Evolutionary conservation across 345 rosid genomes (phyloP), one percentile per base, ranked within the genome.

Genomic region (Kandelia obovata): DNA sequence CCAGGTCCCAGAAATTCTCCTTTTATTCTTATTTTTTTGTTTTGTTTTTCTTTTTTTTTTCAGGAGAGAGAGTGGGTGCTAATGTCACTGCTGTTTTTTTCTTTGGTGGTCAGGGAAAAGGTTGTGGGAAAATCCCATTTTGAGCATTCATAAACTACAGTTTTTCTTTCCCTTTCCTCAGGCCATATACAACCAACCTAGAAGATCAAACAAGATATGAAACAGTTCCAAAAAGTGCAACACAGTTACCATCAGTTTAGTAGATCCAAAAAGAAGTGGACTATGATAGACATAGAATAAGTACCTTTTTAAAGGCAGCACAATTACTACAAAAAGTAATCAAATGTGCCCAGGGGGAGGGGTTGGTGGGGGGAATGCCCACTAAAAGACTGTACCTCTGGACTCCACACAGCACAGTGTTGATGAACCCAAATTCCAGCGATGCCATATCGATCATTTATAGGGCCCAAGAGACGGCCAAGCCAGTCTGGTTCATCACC

Each of bases 401-500:
- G 98, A 86, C 98, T 94, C 97, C 97, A 94, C 35, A 94, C 97
- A 21, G 98, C 97, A 73, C 98, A 94, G 55, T 88, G 83, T 82
- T 89, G 98, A 83, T 91, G 98, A 83, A 91, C 98, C 98, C 98
- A 94, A 52, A 88, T 94, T 79, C 97, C 87, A 79, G 98, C 92
- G 80, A 94, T 91, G 68, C 98, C 98, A 82, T 89, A 80, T 16
- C 96, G 96, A 72, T 94, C 98, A 66, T 91, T 91, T 77, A 91
- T 78, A 64, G 98, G 97, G 64, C 98, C 98, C 83, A 94, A 80
- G 21, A 91, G 86, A 66, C 87, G 92, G 68, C 97, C 98, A 74
- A 94, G 95, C 98, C 98, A 94, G 43, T 89, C 93, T 64, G 97
- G 85, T 68, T 87, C 97, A 69, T 95, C 91, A 58, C 92, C 92